Conservation (phyloP, 805 yeast species). For the Teunomyces stri region DNA sequence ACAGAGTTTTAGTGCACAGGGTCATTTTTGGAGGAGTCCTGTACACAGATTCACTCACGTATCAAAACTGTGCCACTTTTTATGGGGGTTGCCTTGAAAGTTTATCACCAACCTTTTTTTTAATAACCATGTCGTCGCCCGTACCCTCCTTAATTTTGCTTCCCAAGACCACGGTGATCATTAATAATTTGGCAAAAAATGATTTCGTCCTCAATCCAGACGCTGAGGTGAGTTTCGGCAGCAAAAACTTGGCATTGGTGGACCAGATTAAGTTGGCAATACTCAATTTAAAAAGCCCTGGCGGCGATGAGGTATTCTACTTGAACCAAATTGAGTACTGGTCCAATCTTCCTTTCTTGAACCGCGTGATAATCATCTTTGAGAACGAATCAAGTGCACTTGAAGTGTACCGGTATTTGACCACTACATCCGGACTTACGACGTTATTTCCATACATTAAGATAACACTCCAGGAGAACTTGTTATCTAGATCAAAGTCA, state of each 20-base stretch:
- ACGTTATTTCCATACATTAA: conserved; percentile 18
- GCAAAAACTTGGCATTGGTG: conserved; percentile 25
- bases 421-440: conserved; percentile 7
- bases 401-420: conserved; percentile 21
- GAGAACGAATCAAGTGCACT: conserved; percentile 27
- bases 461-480: conserved; percentile 37
- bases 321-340: conserved; percentile 31
- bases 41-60: neutral
- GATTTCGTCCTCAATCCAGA: conserved; percentile 24
- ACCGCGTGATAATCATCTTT: conserved; percentile 37
- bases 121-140: conserved; percentile 35
- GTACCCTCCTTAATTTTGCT: conserved; percentile 30
- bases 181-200: conserved; percentile 29
- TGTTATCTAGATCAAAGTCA: conserved; percentile 33
- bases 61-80: conserved; percentile 3
- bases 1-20: neutral
- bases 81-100: conserved; percentile 1
- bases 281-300: conserved; percentile 19
- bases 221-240: conserved; percentile 2
- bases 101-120: conserved; percentile 26
- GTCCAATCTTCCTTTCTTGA: conserved; percentile 39
- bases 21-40: neutral
- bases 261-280: conserved; percentile 34
- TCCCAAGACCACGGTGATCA: conserved; percentile 31
- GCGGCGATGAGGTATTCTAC: conserved; percentile 18